These are phyloP conservation scores for Blastobotrys terrestris DNA, from an alignment of 805 yeast species.

Conservation along the genomic window DNA sequence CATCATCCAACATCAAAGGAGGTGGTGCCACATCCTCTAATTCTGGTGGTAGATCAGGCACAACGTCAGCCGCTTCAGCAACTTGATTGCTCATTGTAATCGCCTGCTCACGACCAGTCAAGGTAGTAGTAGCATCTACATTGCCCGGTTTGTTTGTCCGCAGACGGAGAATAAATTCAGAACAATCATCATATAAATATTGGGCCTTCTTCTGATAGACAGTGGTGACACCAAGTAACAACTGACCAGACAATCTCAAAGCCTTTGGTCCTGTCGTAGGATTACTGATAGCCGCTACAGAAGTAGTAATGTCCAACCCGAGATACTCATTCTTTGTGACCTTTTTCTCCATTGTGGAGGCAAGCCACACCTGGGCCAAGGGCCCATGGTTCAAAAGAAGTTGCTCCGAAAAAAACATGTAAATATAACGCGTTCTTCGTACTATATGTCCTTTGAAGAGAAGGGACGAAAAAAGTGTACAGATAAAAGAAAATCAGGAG, in stretches of 20 bases:
- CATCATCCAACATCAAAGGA: conserved; percentile 4
- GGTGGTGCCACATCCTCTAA: neutral
- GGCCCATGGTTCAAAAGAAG: conserved; percentile 70
- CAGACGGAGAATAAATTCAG: conserved; percentile 64
- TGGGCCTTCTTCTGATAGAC: conserved; percentile 83
- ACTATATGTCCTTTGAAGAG: neutral
- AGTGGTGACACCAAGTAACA: conserved; percentile 78
- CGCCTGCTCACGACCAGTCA: conserved; percentile 50
- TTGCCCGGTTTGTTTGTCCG: conserved; percentile 39
- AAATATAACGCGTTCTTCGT: conserved; percentile 1
- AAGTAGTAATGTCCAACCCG: conserved; percentile 62
- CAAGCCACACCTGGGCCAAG: conserved; percentile 85
- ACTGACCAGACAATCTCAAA: conserved; percentile 75
- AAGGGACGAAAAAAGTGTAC: neutral
- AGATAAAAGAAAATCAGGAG: neutral
- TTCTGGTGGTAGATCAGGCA: conserved; percentile 51
- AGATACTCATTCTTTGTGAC: conserved; percentile 66
- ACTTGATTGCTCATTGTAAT: conserved; percentile 70
- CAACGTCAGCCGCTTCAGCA: conserved; percentile 50
- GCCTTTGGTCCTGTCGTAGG: conserved; percentile 56
- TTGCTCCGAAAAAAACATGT: conserved; percentile 46
- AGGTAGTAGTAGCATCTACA: conserved; percentile 47
- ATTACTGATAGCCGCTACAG: conserved; percentile 57
- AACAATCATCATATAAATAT: conserved; percentile 75
- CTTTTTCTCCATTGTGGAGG: conserved; percentile 79